Conservation (phyloP, 2,329 filamentous ascomycete species). For the Aspergillus latus region DNA sequence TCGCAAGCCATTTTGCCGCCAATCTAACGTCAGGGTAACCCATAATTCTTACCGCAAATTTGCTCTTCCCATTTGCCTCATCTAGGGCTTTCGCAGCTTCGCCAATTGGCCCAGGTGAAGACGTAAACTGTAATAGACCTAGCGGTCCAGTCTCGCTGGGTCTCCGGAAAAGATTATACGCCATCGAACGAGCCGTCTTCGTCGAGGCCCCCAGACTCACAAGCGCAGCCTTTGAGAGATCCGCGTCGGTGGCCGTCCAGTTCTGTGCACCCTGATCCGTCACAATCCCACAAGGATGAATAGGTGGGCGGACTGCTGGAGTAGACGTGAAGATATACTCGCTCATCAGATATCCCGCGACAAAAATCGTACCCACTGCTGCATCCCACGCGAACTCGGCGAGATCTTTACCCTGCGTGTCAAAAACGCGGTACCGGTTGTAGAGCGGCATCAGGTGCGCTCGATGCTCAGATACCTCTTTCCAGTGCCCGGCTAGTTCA, state of each 20-base stretch:
- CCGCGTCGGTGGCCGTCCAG: conserved; percentile 34
- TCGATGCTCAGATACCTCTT: conserved; percentile 41
- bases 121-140: conserved; percentile 30
- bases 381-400: conserved; percentile 26
- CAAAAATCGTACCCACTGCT: conserved; percentile 26
- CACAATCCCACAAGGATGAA: conserved; percentile 18
- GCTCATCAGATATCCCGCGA: conserved; percentile 33
- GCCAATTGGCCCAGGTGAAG: conserved; percentile 15
- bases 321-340: conserved; percentile 34
- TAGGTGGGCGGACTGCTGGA: conserved; percentile 8
- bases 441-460: conserved; percentile 45
- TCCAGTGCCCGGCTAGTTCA: conserved; percentile 32
- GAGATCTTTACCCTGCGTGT: conserved; percentile 16
- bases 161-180: conserved; percentile 26
- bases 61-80: no score
- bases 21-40: no score
- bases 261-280: background rate
- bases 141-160: conserved; percentile 19
- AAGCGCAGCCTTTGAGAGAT: conserved; percentile 37
- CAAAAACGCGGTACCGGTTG: conserved; percentile 42
- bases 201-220: conserved; percentile 31
- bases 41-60: no score
- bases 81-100: conserved; percentile 6
- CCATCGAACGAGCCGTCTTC: conserved; percentile 31
- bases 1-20: conserved; percentile 11